These are phyloP conservation scores for Aspergillus baeticus DNA, from an alignment of 495 filamentous ascomycete species.

Conservation along the genomic window DNA sequence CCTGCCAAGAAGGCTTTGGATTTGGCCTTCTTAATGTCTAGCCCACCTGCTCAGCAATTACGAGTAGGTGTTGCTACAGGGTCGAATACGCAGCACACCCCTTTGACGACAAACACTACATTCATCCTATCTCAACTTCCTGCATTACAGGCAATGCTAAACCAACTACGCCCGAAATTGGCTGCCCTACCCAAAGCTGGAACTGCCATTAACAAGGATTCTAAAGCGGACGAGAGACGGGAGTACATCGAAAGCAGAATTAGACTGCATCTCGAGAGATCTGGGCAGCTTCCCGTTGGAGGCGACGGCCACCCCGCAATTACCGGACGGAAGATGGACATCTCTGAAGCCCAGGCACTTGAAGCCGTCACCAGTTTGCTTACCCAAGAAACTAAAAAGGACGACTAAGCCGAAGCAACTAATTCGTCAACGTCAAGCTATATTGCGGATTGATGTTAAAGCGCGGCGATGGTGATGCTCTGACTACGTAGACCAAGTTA, in stretches of 20 bases:
- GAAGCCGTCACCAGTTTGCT: slow-evolving; percentile 46
- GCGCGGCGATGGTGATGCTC: neutral
- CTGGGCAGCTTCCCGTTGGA: slow-evolving; percentile 41
- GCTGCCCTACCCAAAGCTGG: slow-evolving; percentile 46
- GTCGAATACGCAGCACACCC: slow-evolving; percentile 36
- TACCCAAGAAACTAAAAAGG: slow-evolving; percentile 29
- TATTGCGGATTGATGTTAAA: neutral
- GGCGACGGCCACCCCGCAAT: slow-evolving; percentile 38
- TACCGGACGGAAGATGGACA: slow-evolving; percentile 41
- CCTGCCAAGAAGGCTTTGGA: slow-evolving; percentile 29
- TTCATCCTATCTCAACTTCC: slow-evolving; percentile 83
- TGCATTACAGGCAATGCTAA: slow-evolving; percentile 65
- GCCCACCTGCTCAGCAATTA: slow-evolving; percentile 42
- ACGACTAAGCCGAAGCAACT: slow-evolving; percentile 13
- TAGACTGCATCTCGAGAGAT: slow-evolving; percentile 44
- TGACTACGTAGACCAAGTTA: slow-evolving; percentile 41
- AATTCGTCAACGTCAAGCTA: neutral
- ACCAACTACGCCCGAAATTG: slow-evolving; percentile 60
- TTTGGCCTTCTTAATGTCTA: slow-evolving; percentile 54
- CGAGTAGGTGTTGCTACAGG: slow-evolving; percentile 42
- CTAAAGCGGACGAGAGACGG: slow-evolving; percentile 55
- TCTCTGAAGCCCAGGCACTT: slow-evolving; percentile 45
- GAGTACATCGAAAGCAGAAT: slow-evolving; percentile 76
- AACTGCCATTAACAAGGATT: slow-evolving; percentile 31
- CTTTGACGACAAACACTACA: slow-evolving; percentile 69